Conservation (phyloP, 129 eudicot species). For the Logfia minima region DNA sequence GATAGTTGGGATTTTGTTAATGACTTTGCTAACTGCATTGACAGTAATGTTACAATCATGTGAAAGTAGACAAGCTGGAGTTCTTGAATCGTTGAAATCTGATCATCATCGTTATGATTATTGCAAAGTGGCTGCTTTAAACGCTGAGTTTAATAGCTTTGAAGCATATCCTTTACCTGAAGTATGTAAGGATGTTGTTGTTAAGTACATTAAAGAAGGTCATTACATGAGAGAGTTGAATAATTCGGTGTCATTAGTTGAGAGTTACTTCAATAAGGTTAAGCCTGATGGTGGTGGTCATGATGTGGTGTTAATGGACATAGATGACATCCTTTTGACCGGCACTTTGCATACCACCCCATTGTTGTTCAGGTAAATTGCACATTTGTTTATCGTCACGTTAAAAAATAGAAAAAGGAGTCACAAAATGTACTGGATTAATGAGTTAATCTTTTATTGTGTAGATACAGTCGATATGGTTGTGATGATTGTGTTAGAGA, state of each 20-base stretch:
- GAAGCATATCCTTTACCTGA: conserved; percentile 43
- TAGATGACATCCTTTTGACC: conserved; percentile 50
- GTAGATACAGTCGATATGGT: conserved; percentile 34
- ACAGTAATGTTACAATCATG: conserved; percentile 62
- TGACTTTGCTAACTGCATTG: conserved; percentile 52
- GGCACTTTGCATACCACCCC: conserved; percentile 12
- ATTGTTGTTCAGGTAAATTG: conserved; percentile 37
- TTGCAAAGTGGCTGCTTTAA: conserved; percentile 49
- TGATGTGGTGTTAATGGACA: conserved; percentile 57
- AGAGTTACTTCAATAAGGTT: conserved; percentile 43
- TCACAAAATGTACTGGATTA: background rate
- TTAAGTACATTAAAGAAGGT: conserved; percentile 55
- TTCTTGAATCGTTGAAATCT: conserved; percentile 37
- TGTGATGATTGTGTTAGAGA: conserved; percentile 40
- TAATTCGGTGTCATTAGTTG: conserved; percentile 37
- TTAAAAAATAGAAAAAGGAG: background rate
- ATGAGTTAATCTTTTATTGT: background rate
- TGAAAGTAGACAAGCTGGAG: conserved; percentile 52
- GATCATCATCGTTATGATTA: conserved; percentile 32
- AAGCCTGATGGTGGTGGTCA: conserved; percentile 35
- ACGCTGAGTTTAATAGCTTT: conserved; percentile 50
- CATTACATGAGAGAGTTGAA: conserved; percentile 57
- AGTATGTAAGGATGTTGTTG: conserved; percentile 46
- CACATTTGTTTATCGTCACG: background rate
- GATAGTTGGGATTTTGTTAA: conserved; percentile 47